Base-by-base conservation (phyloP, 1,284 basidiomycete species). In the Pascua sp. region DNA sequence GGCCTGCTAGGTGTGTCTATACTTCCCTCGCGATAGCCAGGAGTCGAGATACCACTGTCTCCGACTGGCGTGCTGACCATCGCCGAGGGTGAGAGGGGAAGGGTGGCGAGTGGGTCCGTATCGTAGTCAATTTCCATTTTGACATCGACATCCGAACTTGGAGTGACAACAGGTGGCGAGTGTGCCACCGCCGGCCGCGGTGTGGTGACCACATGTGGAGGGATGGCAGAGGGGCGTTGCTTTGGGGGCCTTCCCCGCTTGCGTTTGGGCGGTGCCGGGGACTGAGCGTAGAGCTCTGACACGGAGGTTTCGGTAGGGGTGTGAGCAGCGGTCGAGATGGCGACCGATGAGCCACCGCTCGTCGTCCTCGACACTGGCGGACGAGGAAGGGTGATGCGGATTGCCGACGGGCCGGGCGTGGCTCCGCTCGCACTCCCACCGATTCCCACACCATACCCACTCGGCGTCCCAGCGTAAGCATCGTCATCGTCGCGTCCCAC, bases 1-100 rank as follows among this genome's bases (percentile, higher is more conserved):
- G 57, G 54, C 16, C 53, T 56, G 32, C 60, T 60, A 8, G 62
- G 67, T 12, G 61, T 63, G 5, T 60, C 60, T 10, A 40, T 42
- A 18, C 57, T 48, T 11, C 52, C 47, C 17, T 55, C 51, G 1
- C 56, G 41, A 18, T 37, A 50, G 5, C 41, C 49, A 10, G 55
- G 55, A 5, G 55, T 56, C 18, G 43, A 18, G 8, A 32, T 51
- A 18, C 43, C 47, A 18, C 42, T 47, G 9, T 41, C 39, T 24
- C 41, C 45, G 8, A 32, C 13, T 1, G 57, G 57, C 3, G 57
- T 55, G 46, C 15, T 24, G 17, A 16, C 47, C 40, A 24, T 39
- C 0, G 52, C 61, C 0, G 54, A 12, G 5, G 63, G 63, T 0
- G 62, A 61, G 12, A 65, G 15, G 0, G 65, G 57, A 8, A 44